Base-by-base conservation (phyloP, 768 basidiomycete genomes). In the Sporobolomyces pararoseus region DNA sequence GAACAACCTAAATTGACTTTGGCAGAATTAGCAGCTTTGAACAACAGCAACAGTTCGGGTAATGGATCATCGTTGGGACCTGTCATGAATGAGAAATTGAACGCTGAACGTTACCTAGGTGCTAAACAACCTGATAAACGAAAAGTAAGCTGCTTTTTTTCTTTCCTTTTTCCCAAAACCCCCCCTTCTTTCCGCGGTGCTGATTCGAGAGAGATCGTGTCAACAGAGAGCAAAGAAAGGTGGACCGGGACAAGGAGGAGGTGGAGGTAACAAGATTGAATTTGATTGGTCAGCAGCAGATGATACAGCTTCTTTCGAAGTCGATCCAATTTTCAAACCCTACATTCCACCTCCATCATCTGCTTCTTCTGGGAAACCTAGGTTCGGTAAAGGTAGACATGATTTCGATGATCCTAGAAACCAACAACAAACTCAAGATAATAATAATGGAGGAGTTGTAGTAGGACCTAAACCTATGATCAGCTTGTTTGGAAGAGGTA, bases 221-320 rank as follows among this genome's bases (percentile, higher is more conserved):
- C 10, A 42, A 17, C 79, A 74, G 58, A 69, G 63, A 34, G 12
- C 35, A 64, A 94, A 93, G 81, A 91, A 90, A 85, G 91, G 37
- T 39, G 55, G 58, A 59, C 25, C 39, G 10, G 55, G 55, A 7
- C 7, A 7, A 35, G 54, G 54, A n/a, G 47, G 34, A 25, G 92
- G 35, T 17, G 19, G 94, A 79, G n/a, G n/a, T n/a, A 87, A 91
- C 80, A 95, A 95, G 80, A 92, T 98, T 78, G 90, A 95, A n/a
- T 99, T 99, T 77, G 96, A 98, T 79, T 99, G 96, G 96, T 93
- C 95, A 77, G 87, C 87, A 57, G 89, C 89, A 79, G 96, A 99
- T 76, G 96, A 99, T 79, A 99, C 96, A 19, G 88, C 89, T 76
- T 82, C 77, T 10, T 46, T 54, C 23, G 79, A 80, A 52, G 77